Conservation (phyloP, 2,329 filamentous ascomycete genomes). For the Pyrenochaeta sp. region DNA sequence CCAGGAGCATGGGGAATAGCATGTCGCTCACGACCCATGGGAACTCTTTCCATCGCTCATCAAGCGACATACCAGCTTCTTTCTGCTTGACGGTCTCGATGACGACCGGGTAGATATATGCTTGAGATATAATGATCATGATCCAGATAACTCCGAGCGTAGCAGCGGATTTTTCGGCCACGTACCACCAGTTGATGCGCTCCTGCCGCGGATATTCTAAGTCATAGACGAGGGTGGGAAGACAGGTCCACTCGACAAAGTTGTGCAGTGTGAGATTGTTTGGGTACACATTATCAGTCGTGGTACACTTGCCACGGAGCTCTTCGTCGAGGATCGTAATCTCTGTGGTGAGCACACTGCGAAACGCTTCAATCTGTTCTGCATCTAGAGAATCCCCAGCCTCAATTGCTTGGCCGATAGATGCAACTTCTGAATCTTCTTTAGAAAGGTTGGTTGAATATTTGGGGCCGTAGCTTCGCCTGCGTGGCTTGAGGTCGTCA, state of each 20-base stretch:
- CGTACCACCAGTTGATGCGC: slow-evolving; percentile 76
- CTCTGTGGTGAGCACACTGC: slow-evolving; percentile 72
- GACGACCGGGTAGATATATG: slow-evolving; percentile 80
- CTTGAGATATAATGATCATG: slow-evolving; percentile 81
- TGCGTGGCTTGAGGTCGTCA: slow-evolving; percentile 17
- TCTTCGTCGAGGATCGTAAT: slow-evolving; percentile 71
- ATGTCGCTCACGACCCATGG: slow-evolving; percentile 80
- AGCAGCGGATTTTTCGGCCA: slow-evolving; percentile 74
- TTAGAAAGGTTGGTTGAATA: slow-evolving; percentile 55
- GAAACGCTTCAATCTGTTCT: slow-evolving; percentile 70
- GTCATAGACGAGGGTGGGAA: slow-evolving; percentile 82
- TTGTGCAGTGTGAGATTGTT: slow-evolving; percentile 71
- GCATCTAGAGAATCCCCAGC: slow-evolving; percentile 66
- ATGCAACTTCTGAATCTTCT: slow-evolving; percentile 66
- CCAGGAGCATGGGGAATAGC: slow-evolving; percentile 80
- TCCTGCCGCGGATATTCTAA: slow-evolving; percentile 78
- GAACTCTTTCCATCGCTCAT: slow-evolving; percentile 70
- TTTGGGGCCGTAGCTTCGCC: slow-evolving; percentile 47
- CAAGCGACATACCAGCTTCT: slow-evolving; percentile 68
- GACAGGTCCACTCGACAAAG: slow-evolving; percentile 75
- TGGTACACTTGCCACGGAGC: slow-evolving; percentile 68
- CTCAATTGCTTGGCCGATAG: slow-evolving; percentile 69
- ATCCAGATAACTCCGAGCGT: slow-evolving; percentile 77
- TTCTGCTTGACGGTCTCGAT: slow-evolving; percentile 73
- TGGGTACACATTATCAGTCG: slow-evolving; percentile 66